Percentiles rank a stretch among this genome's conserved stretches.
These are phyloP conservation scores for Musa beccarii DNA, from an alignment of 176 grass and related monocot genomes.

Conservation along the genomic window DNA sequence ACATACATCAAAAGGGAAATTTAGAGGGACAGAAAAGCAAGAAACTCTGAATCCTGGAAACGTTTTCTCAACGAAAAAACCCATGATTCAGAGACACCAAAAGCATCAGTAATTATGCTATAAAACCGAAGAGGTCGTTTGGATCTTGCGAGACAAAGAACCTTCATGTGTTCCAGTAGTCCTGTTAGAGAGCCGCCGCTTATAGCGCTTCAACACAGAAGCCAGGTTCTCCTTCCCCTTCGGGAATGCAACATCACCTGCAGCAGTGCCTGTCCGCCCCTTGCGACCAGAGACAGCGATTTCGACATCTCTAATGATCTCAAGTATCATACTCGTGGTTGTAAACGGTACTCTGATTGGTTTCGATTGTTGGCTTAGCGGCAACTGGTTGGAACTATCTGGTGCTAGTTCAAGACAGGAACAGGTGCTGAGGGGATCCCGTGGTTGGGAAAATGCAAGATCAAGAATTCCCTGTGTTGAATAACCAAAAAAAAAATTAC, in stretches of 20 bases:
- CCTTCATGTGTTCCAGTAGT: constrained; percentile 5
- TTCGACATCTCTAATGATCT: constrained; percentile 86
- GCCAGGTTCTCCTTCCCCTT: constrained; percentile 99
- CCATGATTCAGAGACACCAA: constrained; percentile 1
- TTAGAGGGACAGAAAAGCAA: neutral
- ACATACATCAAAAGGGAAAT: constrained; percentile 11
- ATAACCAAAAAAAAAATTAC: no score
- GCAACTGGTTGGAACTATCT: constrained; percentile 23
- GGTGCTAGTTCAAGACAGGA: constrained; percentile 35
- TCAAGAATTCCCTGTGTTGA: constrained; percentile 70
- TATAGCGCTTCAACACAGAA: constrained; percentile 94
- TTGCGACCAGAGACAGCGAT: constrained; percentile 62
- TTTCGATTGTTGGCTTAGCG: constrained; percentile 6
- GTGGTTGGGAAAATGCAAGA: constrained; percentile 70
- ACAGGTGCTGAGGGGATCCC: constrained; percentile 33
- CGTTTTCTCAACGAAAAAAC: constrained; percentile 20
- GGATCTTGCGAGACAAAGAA: neutral
- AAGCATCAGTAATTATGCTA: neutral
- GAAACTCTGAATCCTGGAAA: constrained; percentile 1
- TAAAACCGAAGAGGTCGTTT: neutral
- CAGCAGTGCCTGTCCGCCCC: constrained; percentile 79
- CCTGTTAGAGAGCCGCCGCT: constrained; percentile 69
- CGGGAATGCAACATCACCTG: constrained; percentile 89
- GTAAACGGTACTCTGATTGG: constrained; percentile 49
- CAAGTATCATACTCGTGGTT: constrained; percentile 45